phyloP scores from a whole-genome alignment of 305 asterid genomes.

The Caryopteris hybrid region DNA sequence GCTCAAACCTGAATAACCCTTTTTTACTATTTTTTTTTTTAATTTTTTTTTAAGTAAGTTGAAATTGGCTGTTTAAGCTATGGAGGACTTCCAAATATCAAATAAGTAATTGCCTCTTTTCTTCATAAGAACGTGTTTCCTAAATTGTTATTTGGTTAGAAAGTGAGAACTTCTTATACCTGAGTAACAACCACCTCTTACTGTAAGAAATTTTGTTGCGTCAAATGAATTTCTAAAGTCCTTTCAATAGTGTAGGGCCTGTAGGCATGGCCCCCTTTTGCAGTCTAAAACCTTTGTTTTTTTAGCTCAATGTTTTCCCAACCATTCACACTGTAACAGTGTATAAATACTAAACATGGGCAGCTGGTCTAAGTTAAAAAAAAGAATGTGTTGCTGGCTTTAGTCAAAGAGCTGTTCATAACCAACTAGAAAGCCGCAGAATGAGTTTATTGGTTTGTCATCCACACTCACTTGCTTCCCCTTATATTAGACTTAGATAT shows the following conservation, averaged over 20 bases:
- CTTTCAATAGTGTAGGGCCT: neutral
- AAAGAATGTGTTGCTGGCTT: neutral
- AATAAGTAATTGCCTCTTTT: neutral
- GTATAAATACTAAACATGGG: neutral
- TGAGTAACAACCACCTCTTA: neutral
- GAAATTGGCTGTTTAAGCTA: slow-evolving; percentile 2
- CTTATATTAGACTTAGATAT: neutral
- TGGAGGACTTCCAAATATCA: slow-evolving; percentile 1
- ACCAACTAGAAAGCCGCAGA: neutral
- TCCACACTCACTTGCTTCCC: neutral
- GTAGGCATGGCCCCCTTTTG: neutral
- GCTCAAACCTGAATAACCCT: no score
- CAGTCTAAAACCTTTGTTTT: neutral
- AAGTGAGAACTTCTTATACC: neutral
- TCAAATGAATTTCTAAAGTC: neutral
- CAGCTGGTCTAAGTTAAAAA: neutral
- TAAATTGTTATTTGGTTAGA: neutral
- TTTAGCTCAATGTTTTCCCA: neutral
- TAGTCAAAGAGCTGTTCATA: neutral
- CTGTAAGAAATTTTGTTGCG: neutral
- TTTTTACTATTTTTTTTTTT: no score
- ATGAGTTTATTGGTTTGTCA: neutral
- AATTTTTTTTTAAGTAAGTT: no score
- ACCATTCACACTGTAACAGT: neutral
- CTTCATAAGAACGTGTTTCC: neutral